Conservation (phyloP, 1,139 yeast species). For the Kodamaea derodonti region DNA sequence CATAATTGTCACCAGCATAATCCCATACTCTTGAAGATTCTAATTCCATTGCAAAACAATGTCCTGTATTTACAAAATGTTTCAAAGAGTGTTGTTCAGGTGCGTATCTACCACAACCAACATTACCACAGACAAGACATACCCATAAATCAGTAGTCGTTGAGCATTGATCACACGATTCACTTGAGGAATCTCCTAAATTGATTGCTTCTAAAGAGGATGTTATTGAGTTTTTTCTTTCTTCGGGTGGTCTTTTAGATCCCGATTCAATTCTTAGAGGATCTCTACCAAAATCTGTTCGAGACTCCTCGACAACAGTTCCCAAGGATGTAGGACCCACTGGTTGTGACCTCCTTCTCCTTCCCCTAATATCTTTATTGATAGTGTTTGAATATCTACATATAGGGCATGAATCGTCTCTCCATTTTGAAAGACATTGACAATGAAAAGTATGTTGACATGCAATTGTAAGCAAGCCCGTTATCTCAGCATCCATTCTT, state of each 20-base stretch:
- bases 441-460: slow-evolving; percentile 96
- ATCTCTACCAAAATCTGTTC: too few relatives aligned
- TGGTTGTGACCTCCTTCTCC: slow-evolving; percentile 25
- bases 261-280: not conserved
- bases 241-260: slow-evolving; percentile 1
- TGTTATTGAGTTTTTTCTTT: not conserved
- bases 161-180: slow-evolving; percentile 35
- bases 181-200: slow-evolving; percentile 10
- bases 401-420: slow-evolving; percentile 88
- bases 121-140: slow-evolving; percentile 82
- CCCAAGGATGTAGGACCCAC: not conserved
- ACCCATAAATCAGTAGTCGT: slow-evolving; percentile 56
- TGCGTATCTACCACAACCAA: slow-evolving; percentile 90
- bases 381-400: slow-evolving; percentile 69
- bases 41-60: slow-evolving; percentile 90
- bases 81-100: slow-evolving; percentile 77
- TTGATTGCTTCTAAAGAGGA: not conserved
- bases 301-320: not conserved
- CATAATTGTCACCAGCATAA: slow-evolving; percentile 88
- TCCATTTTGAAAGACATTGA: slow-evolving; percentile 84
- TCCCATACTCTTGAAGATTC: slow-evolving; percentile 91
- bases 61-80: slow-evolving; percentile 75
- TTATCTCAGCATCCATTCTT: slow-evolving; percentile 75
- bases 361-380: slow-evolving; percentile 32
- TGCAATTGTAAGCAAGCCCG: slow-evolving; percentile 83